Base-by-base conservation (phyloP, 306 rosid genomes). In the Fagus crenata region DNA sequence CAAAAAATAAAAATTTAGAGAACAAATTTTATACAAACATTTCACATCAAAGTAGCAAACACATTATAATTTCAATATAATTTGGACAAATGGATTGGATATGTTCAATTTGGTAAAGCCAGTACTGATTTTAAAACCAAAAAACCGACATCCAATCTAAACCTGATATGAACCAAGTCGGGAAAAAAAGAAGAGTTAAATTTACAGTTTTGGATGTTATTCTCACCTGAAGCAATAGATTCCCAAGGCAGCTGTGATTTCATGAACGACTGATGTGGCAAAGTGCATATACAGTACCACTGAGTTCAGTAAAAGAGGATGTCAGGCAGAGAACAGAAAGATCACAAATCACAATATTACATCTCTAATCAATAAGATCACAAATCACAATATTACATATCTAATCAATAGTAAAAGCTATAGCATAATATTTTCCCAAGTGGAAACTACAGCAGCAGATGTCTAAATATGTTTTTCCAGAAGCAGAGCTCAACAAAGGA, bases 221-320 rank as follows among this genome's bases (percentile, higher is more conserved):
- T 68, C 84, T 92, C 82, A 92, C 98, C 98, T 92, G 91, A 96
- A 92, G 83, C 99, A 92, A 79, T 79, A 91, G 58, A 92, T 96
- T 81, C 99, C 99, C 80, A 96, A 78, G 65, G 99, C 97, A 55
- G 81, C 49, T 58, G 89, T 96, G 39, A 96, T 92, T 78, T 96
- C 98, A 76, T 84, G 89, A 83, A 96, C 60, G 73, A 96, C 96
- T 2, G 96, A 82, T 4, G 89, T 92, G 1, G 96, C 96, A 17
- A 96, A 96, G 78, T 92, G 85, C 88, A 92, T 75, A 88, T 96
- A 96, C 60, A 96, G 86, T n/a, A 85, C 54, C 78, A 12, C 96
- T 96, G 97, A 22, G 58, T 81, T 59, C 69, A 74, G 42, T 71
- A 61, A 67, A 78, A 33, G 17, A 78, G n/a, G 79, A 46, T 61